Percentiles rank a stretch among this genome's conserved stretches.
These are phyloP conservation scores for Anethum foeniculum DNA, from an alignment of 140 eudicot species.

Conservation along the genomic window DNA sequence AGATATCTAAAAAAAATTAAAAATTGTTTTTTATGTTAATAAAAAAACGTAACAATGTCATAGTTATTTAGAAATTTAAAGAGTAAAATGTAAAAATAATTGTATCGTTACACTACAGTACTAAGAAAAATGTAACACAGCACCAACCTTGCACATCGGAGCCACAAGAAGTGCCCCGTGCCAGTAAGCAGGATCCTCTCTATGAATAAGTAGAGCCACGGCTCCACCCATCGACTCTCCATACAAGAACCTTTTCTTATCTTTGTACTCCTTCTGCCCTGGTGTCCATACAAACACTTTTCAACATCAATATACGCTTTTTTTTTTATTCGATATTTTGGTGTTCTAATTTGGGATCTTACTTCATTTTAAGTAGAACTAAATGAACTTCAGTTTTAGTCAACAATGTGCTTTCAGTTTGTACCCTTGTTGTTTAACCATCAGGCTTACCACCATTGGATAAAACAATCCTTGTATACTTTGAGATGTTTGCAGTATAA, in stretches of 20 bases:
- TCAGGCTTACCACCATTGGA: neutral
- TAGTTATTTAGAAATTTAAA: neutral
- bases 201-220: slow-evolving; percentile 68
- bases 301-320: neutral
- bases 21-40: neutral
- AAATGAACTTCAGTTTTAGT: neutral
- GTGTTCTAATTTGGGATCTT: neutral
- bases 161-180: slow-evolving; percentile 95
- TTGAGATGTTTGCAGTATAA: neutral
- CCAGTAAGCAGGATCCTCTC: slow-evolving; percentile 80
- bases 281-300: slow-evolving; percentile 12
- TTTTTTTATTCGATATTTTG: neutral
- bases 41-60: neutral
- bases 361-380: neutral
- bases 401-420: too few relatives aligned
- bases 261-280: slow-evolving; percentile 57
- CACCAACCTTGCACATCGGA: slow-evolving; percentile 71
- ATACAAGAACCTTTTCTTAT: slow-evolving; percentile 70
- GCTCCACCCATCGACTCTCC: slow-evolving; percentile 99
- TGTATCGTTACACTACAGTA: neutral
- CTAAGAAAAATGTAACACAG: neutral
- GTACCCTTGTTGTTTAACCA: neutral
- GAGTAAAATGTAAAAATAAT: neutral
- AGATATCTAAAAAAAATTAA: slow-evolving; percentile 57
- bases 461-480: neutral